phyloP scores from a whole-genome alignment of 2,329 filamentous ascomycete species.

The Ambrosiella beaveri region DNA sequence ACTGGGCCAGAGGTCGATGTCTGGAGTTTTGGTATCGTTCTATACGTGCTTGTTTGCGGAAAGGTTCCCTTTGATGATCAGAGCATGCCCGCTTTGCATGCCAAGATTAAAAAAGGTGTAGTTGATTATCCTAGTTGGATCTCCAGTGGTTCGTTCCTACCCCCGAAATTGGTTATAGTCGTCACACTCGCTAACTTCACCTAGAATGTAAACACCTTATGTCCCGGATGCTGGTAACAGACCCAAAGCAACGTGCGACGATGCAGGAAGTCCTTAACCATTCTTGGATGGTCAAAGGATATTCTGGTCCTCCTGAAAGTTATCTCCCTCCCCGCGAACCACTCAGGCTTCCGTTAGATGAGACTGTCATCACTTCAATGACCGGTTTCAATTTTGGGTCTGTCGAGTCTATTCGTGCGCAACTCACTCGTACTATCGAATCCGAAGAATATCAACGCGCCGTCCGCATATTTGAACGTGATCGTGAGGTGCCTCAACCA shows the following conservation, averaged over 20 bases:
- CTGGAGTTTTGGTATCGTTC: conserved; percentile 96
- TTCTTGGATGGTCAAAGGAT: conserved; percentile 91
- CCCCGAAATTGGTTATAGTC: not conserved
- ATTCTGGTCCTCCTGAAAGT: conserved; percentile 72
- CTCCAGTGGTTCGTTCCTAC: conserved; percentile 50
- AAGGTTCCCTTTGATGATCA: conserved; percentile 98
- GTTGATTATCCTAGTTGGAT: conserved; percentile 95
- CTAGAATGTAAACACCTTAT: conserved; percentile 86
- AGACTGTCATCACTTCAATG: conserved; percentile 77
- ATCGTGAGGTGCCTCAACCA: conserved; percentile 40
- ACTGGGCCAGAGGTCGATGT: conserved; percentile 93
- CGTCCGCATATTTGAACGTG: conserved; percentile 51
- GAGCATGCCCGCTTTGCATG: conserved; percentile 94
- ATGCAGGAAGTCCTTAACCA: conserved; percentile 87
- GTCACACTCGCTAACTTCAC: conserved; percentile 6
- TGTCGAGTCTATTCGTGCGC: conserved; percentile 62
- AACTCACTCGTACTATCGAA: conserved; percentile 72
- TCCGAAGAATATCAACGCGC: conserved; percentile 88
- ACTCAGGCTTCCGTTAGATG: conserved; percentile 66
- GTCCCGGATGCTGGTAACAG: conserved; percentile 87
- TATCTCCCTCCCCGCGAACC: conserved; percentile 71
- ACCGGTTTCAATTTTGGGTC: conserved; percentile 94
- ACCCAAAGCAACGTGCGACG: conserved; percentile 70
- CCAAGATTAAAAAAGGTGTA: conserved; percentile 93
- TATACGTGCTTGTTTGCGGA: conserved; percentile 91